Base-by-base conservation (phyloP, 306 rosid genomes). In the Inga oerstediana region DNA sequence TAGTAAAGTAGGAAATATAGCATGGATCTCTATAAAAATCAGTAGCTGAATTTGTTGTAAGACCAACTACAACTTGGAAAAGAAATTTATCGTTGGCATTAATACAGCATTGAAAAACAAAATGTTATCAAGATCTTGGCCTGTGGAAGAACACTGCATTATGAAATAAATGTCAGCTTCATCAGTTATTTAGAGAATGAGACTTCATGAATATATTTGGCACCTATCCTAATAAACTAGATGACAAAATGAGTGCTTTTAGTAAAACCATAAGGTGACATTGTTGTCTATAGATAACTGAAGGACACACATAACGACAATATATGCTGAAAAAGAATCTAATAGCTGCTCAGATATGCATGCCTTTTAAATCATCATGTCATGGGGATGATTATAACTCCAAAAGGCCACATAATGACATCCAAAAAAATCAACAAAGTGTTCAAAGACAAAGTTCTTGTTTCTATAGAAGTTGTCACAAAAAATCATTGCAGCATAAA, bases 191-290 rank as follows among this genome's bases (percentile, higher is more conserved):
- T 62, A 19, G 72, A 71, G 51, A 59, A 30, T 27, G 44, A 10
- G 10, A 16, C 46, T 41, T 34, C 7, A 73, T 43, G 20, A 20
- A 65, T 16, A 44, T 59, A 65, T 49, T 37, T 59, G 69, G 61
- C 74, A 78, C 43, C 58, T 34, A 48, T 43, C 64, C 56, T 49
- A 81, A 44, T 76, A 56, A 85, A 77, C 52, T 44, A 67, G 72
- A 24, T 64, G 32, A 79, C 7, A 68, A 35, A 66, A 79, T 54
- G 51, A 72, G 48, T 39, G 11, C 34, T 78, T 43, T 62, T 44
- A 75, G 48, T 48, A 10, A 24, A 43, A 24, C 54, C 43, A 82
- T 56, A 67, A 17, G 44, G 5, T 37, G 5, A 67, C 14, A 17
- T 19, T 67, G 73, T 37, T 17, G 17, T 34, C 22, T 16, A 35